Percentiles rank a stretch among this genome's conserved stretches.
Evolutionary conservation across 2,329 filamentous ascomycete genomes (phyloP).

Genomic region (Colletotrichum cereale): DNA sequence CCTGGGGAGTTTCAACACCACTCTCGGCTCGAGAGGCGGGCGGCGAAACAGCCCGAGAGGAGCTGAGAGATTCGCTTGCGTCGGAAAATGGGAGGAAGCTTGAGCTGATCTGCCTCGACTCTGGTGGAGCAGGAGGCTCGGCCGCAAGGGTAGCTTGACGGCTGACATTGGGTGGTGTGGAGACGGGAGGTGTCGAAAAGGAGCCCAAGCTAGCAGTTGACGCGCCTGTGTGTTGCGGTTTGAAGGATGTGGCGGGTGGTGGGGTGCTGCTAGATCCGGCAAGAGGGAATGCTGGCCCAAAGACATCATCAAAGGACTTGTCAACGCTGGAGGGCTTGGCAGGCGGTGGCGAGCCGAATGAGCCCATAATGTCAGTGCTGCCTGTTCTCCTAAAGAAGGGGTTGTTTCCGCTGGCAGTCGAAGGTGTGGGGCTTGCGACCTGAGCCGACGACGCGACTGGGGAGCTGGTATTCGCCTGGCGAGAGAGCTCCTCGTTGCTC

Average conservation of each 20-base stretch:
- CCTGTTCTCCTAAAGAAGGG: constrained; percentile 88
- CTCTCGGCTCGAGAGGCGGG: constrained; percentile 70
- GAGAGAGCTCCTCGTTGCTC: constrained; percentile 69
- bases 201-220: constrained; percentile 66
- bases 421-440: constrained; percentile 77
- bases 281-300: constrained; percentile 75
- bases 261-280: constrained; percentile 58
- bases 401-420: constrained; percentile 83
- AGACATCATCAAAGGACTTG: constrained; percentile 87
- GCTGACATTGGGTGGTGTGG: constrained; percentile 71
- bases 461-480: constrained; percentile 65
- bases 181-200: constrained; percentile 65
- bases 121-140: constrained; percentile 73
- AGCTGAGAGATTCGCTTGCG: constrained; percentile 76
- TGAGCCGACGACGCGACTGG: constrained; percentile 60
- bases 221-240: constrained; percentile 69
- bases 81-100: constrained; percentile 79
- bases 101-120: constrained; percentile 83
- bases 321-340: constrained; percentile 65
- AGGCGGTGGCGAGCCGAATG: constrained; percentile 61
- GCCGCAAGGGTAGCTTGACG: constrained; percentile 69
- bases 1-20: constrained; percentile 56
- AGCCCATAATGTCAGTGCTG: constrained; percentile 70
- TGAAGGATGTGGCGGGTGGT: constrained; percentile 71
- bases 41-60: constrained; percentile 82